Evolutionary conservation across 305 asterid species (phyloP).

Genomic region (Fraxinus albicans): DNA sequence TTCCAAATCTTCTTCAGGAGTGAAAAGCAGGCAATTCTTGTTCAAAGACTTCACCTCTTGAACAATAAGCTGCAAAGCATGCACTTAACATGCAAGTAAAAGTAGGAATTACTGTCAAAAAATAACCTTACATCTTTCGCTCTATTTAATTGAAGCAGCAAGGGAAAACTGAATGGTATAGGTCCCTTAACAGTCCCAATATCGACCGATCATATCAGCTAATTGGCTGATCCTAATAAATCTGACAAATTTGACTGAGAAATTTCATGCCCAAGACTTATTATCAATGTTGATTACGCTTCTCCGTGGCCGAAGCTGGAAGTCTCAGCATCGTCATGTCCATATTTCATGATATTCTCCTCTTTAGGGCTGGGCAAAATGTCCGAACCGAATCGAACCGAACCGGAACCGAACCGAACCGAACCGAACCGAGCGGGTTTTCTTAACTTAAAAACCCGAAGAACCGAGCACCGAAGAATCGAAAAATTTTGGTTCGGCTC

Average conservation of each 20-base stretch:
- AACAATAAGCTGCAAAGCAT: neutral
- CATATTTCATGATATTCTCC: neutral
- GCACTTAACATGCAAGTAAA: neutral
- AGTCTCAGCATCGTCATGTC: neutral
- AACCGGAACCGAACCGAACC: too few relatives aligned
- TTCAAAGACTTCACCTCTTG: neutral
- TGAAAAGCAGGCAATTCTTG: neutral
- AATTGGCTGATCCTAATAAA: neutral
- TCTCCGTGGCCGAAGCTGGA: neutral
- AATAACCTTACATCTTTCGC: neutral
- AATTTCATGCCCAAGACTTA: neutral
- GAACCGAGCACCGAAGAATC: too few relatives aligned
- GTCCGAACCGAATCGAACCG: too few relatives aligned
- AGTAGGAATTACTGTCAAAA: neutral
- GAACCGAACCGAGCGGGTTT: too few relatives aligned
- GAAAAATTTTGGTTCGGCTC: too few relatives aligned
- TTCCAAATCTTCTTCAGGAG: neutral
- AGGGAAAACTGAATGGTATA: neutral
- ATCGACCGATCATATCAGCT: neutral
- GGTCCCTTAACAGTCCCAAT: neutral
- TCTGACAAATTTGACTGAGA: neutral
- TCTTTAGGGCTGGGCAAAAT: too few relatives aligned
- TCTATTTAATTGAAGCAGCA: neutral
- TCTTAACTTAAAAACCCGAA: too few relatives aligned
- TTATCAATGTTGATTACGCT: neutral